phyloP scores from a whole-genome alignment of 31 red algal genomes.

The Bonnemaisonia californica region DNA sequence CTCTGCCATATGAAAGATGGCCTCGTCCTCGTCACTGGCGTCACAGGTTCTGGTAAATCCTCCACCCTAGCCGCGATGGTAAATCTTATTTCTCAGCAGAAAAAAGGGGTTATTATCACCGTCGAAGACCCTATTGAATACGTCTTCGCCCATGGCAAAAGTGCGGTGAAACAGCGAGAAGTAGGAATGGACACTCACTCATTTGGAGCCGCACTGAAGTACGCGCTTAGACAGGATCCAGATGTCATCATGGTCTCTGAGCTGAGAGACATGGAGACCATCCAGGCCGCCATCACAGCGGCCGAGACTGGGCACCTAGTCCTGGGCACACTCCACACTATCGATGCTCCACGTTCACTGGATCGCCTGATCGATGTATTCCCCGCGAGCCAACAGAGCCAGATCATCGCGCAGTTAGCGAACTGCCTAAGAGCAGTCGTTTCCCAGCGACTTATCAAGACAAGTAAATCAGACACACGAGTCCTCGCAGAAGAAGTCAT shows the following conservation, averaged over 20 bases:
- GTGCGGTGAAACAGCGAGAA: conserved; percentile 7
- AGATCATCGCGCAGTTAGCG: no score
- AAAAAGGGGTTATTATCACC: conserved; percentile 29
- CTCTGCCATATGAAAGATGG: no score
- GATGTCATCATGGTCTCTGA: conserved; percentile 48
- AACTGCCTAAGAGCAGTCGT: no score
- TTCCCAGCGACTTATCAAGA: no score
- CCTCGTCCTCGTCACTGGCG: conserved; percentile 37
- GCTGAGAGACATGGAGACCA: conserved; percentile 45
- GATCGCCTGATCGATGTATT: conserved; percentile 34
- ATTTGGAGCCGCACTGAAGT: background rate
- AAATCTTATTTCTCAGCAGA: conserved; percentile 13
- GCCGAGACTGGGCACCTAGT: conserved; percentile 42
- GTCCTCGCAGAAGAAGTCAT: no score
- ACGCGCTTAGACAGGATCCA: conserved; percentile 40
- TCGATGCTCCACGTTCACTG: conserved; percentile 18
- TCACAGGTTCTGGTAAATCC: conserved; percentile 44
- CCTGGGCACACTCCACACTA: conserved; percentile 40
- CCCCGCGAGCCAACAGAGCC: no score
- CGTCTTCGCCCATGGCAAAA: conserved; percentile 23
- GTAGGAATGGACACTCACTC: conserved; percentile 1
- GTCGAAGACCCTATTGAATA: conserved; percentile 52
- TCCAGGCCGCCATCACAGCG: conserved; percentile 20
- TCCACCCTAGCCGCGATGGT: conserved; percentile 28
- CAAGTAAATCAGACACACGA: no score